These are phyloP conservation scores for Lathyrus tuberosus DNA, from an alignment of 306 rosid species.

Conservation along the genomic window DNA sequence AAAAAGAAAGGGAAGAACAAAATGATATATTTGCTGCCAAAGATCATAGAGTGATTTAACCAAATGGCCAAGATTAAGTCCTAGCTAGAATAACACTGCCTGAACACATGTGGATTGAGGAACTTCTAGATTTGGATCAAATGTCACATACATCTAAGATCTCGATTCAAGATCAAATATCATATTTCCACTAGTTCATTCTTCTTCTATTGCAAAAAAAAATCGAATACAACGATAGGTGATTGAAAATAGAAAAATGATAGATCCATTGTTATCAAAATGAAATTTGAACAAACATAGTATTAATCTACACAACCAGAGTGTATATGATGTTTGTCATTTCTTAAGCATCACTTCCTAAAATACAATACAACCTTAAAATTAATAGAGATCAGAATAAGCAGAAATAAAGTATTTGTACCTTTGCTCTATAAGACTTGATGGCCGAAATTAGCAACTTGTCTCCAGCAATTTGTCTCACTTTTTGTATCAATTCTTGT, in stretches of 20 bases:
- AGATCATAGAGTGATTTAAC: background rate
- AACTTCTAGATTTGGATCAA: too few species aligned
- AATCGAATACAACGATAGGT: background rate
- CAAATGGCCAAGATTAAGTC: background rate
- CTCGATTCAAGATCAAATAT: background rate
- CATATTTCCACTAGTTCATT: background rate
- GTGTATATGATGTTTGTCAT: background rate
- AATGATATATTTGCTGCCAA: background rate
- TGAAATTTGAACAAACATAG: background rate
- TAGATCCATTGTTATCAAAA: background rate
- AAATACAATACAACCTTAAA: background rate
- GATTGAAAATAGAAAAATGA: too few species aligned
- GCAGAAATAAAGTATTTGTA: conserved; percentile 8
- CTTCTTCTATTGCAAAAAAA: background rate
- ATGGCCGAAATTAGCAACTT: conserved; percentile 60
- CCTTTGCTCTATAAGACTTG: conserved; percentile 72
- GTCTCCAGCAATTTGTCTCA: conserved; percentile 83
- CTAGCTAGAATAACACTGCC: background rate
- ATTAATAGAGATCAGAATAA: background rate
- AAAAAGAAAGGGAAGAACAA: background rate
- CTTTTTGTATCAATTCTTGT: conserved; percentile 58
- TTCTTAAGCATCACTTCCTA: background rate
- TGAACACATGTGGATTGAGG: too few species aligned
- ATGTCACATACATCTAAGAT: background rate
- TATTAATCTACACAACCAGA: background rate